A percentile compares a stretch with the other conserved stretches of the same genome.
phyloP scores from a whole-genome alignment of 2,329 filamentous ascomycete genomes.

The Aphanocladium album region DNA sequence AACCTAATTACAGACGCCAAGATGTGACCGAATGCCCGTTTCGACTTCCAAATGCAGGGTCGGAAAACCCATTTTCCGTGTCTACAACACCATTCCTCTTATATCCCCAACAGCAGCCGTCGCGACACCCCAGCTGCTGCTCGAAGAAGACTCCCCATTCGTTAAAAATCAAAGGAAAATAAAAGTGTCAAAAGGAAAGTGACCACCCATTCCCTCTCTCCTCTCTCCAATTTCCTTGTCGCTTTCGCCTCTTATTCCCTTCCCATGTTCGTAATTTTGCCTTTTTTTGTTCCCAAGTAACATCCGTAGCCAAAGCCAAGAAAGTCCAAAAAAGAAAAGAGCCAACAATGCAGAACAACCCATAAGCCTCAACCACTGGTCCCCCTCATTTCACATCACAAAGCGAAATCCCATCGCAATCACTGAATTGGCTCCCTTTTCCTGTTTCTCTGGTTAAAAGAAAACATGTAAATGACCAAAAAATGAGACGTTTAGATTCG shows the following conservation, averaged over 20 bases:
- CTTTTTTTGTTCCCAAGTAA: neutral
- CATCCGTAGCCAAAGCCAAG: neutral
- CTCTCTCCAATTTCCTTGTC: constrained; percentile 4
- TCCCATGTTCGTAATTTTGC: constrained; percentile 12
- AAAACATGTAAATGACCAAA: constrained; percentile 5
- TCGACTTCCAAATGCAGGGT: constrained; percentile 57
- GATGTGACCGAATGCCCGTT: constrained; percentile 57
- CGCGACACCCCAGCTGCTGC: neutral
- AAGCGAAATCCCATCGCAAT: constrained; percentile 2
- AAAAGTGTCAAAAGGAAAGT: neutral
- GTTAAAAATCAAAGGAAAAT: constrained; percentile 2
- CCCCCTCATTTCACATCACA: constrained; percentile 6
- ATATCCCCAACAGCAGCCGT: constrained; percentile 4
- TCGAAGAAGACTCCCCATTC: neutral
- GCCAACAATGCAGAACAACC: neutral
- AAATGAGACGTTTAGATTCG: constrained; percentile 12
- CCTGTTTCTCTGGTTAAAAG: constrained; percentile 2
- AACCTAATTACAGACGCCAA: constrained; percentile 64
- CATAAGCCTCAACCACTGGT: neutral
- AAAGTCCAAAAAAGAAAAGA: neutral
- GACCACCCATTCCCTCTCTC: constrained; percentile 2
- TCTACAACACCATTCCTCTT: constrained; percentile 34
- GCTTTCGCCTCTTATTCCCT: constrained; percentile 5
- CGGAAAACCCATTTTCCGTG: constrained; percentile 46
- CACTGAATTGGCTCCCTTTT: neutral